phyloP scores from a whole-genome alignment of 2,329 filamentous ascomycete genomes.

The Botrytis galanthina region DNA sequence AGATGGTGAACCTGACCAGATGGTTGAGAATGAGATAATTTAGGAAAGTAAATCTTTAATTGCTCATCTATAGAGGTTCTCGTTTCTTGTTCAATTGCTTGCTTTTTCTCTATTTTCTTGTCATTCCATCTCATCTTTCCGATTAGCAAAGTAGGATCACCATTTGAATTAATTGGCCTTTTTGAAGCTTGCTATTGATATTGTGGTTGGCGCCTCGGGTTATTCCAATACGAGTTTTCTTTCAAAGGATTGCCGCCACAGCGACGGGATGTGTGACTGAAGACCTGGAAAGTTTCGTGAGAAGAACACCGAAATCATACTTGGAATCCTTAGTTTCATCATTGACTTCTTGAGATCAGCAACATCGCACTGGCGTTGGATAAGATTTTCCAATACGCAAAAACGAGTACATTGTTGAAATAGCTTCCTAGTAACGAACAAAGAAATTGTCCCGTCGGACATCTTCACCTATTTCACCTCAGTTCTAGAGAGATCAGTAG shows the following conservation, averaged over 20 bases:
- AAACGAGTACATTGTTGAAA: background rate
- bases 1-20: background rate
- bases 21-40: background rate
- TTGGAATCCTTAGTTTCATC: background rate
- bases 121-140: background rate
- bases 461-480: background rate
- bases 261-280: background rate
- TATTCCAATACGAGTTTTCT: background rate
- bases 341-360: background rate
- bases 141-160: background rate
- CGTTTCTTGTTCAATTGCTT: background rate
- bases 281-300: background rate
- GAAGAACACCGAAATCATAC: background rate
- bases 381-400: background rate
- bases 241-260: background rate
- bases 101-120: background rate
- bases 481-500: background rate
- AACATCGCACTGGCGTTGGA: background rate
- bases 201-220: background rate
- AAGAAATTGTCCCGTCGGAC: background rate
- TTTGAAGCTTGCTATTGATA: background rate
- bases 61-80: background rate
- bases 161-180: background rate
- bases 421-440: background rate
- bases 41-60: background rate